These are phyloP conservation scores for Irpex lacteus DNA, from an alignment of 1,284 basidiomycete genomes.

Conservation along the genomic window DNA sequence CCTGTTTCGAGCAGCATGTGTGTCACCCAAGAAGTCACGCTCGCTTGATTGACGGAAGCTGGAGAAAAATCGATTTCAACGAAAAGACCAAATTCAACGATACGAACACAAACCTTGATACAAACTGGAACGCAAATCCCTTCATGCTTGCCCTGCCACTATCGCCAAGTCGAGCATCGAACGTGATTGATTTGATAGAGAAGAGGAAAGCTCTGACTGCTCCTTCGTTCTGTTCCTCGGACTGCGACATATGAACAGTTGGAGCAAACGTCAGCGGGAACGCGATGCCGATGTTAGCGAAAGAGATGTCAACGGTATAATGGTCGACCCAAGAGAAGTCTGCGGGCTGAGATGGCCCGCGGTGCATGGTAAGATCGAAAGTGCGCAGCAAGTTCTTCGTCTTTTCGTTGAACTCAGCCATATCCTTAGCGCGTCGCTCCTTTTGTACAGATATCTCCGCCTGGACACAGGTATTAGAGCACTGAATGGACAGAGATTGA, in stretches of 20 bases:
- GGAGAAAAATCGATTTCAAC: constrained; percentile 9
- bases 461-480: constrained; percentile 32
- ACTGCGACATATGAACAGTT: constrained; percentile 44
- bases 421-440: constrained; percentile 71
- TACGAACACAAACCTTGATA: constrained; percentile 53
- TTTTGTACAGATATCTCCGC: constrained; percentile 71
- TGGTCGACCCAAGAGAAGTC: constrained; percentile 60
- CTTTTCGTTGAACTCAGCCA: constrained; percentile 82
- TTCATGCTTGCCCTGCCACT: constrained; percentile 74
- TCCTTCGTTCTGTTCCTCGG: constrained; percentile 35
- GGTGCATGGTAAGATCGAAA: constrained; percentile 58
- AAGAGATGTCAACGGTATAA: constrained; percentile 60
- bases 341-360: constrained; percentile 34
- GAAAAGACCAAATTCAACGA: not conserved
- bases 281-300: constrained; percentile 78
- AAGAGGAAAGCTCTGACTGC: constrained; percentile 80
- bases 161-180: constrained; percentile 72
- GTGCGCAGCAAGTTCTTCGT: constrained; percentile 70
- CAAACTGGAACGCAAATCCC: constrained; percentile 81
- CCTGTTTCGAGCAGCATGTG: constrained; percentile 71
- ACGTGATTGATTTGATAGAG: constrained; percentile 72
- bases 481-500: not conserved
- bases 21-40: constrained; percentile 70
- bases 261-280: constrained; percentile 71
- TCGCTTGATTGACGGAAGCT: constrained; percentile 76